These are phyloP conservation scores for Termitomyces sp. DNA, from an alignment of 768 basidiomycete genomes.

Conservation along the genomic window DNA sequence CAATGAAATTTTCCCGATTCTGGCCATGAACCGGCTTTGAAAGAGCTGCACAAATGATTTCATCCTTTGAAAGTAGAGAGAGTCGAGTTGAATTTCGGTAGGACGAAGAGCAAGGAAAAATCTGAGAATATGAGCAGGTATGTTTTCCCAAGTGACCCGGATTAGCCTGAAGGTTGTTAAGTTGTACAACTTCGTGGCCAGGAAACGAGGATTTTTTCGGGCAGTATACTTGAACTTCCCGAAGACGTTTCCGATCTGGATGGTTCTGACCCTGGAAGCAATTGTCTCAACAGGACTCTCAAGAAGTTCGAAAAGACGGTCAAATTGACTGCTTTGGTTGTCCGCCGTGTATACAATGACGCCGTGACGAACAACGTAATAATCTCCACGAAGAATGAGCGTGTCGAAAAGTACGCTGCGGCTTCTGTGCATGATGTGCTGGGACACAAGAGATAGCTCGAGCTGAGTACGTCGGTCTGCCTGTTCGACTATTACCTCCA, in stretches of 20 bases:
- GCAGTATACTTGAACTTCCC: neutral
- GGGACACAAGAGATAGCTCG: neutral
- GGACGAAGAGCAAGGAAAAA: neutral
- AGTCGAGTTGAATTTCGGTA: neutral
- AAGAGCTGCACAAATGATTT: neutral
- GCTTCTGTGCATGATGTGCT: neutral
- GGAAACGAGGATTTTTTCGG: neutral
- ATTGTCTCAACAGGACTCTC: neutral
- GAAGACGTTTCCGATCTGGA: neutral
- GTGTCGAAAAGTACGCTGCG: neutral
- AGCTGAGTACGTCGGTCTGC: neutral
- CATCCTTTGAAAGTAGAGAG: neutral
- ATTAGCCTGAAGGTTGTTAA: neutral
- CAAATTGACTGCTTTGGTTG: too few species aligned
- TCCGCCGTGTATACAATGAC: too few species aligned
- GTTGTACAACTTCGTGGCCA: neutral
- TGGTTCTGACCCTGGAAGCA: neutral
- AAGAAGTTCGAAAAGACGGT: neutral
- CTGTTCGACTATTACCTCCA: neutral
- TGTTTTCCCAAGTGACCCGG: neutral
- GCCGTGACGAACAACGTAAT: neutral
- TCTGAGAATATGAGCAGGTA: neutral
- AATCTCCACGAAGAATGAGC: neutral
- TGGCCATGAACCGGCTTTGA: neutral
- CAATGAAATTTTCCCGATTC: neutral